Base-by-base conservation (phyloP, 2,329 filamentous ascomycete species). In the Ophiostoma piceae region DNA sequence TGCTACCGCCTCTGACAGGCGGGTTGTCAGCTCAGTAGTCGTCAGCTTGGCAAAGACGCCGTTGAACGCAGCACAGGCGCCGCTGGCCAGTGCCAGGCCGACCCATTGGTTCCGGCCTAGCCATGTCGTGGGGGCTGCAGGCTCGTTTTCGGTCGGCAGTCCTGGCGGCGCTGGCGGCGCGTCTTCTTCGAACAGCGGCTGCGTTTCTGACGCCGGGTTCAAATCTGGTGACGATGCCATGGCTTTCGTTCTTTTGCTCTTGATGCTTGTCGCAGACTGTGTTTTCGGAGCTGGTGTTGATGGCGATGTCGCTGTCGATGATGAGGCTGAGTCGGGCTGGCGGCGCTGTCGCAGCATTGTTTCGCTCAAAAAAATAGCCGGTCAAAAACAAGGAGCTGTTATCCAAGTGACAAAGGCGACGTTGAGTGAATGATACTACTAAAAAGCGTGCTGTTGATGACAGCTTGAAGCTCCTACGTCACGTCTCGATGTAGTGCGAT, bases 1-100 rank as follows among this genome's bases (percentile, higher is more conserved):
- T 3, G 85, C 83, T 43, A 87, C 78, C 0, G 73, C 77, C 37
- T 77, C 76, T 0, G 85, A 82, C 19, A 88, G 78, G 16, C 74
- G 80, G 0, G 82, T 79, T 0, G 86, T 88, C 69, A 87, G 79
- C 11, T 83, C 79, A 43, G 85, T 87, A 1, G 85, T 88, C 14
- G 86, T 87, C 89, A 95, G 81, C 79, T 94, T 95, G 0, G 92
- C 92, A 81, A 94, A 93, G 5, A 92, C 88, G 71, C 91, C 91
- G 75, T 95, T 95, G 74, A 91, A 89, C 29, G 91, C 90, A 41
- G 92, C 92, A 76, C 90, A 94, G 68, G 86, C 88, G 72, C 92
- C 92, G 76, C 90, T 92, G 67, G 89, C 87, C 60, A 94, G 78
- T 60, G 92, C 90, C 72, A 90, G 84, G 67, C 89, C 80, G 72